phyloP scores from a whole-genome alignment of 2,329 filamentous ascomycete species.

The Pezicula radicicola region DNA sequence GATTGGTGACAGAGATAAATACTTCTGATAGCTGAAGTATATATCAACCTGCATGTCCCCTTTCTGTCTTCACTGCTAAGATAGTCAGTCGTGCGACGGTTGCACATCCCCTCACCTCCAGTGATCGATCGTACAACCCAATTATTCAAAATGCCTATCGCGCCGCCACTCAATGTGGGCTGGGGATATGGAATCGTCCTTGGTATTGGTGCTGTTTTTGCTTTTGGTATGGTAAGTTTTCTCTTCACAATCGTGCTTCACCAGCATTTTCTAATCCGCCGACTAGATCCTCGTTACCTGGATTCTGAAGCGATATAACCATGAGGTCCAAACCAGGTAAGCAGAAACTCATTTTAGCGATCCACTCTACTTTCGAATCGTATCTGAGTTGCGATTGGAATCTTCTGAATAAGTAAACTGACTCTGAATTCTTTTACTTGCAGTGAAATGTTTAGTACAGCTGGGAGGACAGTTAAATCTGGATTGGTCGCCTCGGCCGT shows the following conservation, averaged over 20 bases:
- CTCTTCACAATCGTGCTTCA: neutral
- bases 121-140: constrained; percentile 4
- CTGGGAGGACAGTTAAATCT: constrained; percentile 83
- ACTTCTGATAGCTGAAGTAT: neutral
- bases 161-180: constrained; percentile 31
- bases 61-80: neutral
- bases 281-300: constrained; percentile 29
- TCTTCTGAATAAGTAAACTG: no score
- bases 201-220: constrained; percentile 57
- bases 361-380: no score
- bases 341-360: no score
- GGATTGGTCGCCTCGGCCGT: constrained; percentile 85
- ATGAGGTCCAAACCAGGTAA: constrained; percentile 69
- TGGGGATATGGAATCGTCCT: constrained; percentile 64
- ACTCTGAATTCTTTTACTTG: no score
- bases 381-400: no score
- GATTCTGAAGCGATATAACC: constrained; percentile 50
- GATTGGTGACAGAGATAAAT: no score
- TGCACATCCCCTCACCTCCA: neutral
- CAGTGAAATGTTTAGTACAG: constrained; percentile 44
- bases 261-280: neutral
- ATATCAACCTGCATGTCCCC: constrained; percentile 1
- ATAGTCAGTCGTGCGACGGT: no score
- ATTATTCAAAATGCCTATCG: constrained; percentile 23
- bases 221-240: constrained; percentile 55